Evolutionary conservation across 179 eudicot genomes (phyloP), one percentile per base, ranked within the genome.

Genomic region (Kewa caespitosa): DNA sequence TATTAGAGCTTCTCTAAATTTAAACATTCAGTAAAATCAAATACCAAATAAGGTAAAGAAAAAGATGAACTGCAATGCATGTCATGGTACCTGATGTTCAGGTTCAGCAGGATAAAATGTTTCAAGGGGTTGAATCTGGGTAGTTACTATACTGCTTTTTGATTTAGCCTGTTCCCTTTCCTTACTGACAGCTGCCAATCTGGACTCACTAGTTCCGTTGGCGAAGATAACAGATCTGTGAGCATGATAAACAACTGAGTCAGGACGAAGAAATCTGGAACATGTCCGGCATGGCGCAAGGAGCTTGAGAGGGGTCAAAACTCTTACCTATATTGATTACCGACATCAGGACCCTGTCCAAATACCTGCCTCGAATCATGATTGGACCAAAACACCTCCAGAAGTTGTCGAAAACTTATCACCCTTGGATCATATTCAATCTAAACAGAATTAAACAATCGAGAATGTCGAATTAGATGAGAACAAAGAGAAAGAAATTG

Each of bases 281-380:
- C 27, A 57, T n/a, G 50, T 32, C 11, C 46, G 37, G 37, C n/a
- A 50, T 25, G 17, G 23, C 72, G 67, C 46, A 62, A 4, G 36
- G 38, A 48, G 33, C 46, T 71, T 33, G 39, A 33, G 31, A 66
- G 72, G 70, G 38, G 54, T 7, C 59, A 48, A 22, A 43, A 55
- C 79, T 25, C 48, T 80, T 62, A 95, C 99, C 99, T 90, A 89
- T 96, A 96, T 73, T 96, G 99, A 78, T 82, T 87, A 64, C 99
- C 99, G 39, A 93, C 99, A 81, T 96, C 99, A 74, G 99, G 99
- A 81, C 99, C 99, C 81, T 96, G 99, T 73, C 99, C 99, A 81
- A 96, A 96, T 30, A 96, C 98, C 86, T 96, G 99, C 83, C 99
- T 90, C 54, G 97, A 90, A 81, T 96, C 99, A 78, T 96, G 99